Evolutionary conservation across 2,329 filamentous ascomycete genomes (phyloP), one percentile per base, ranked within the genome.

Genomic region (Botrytis elliptica): DNA sequence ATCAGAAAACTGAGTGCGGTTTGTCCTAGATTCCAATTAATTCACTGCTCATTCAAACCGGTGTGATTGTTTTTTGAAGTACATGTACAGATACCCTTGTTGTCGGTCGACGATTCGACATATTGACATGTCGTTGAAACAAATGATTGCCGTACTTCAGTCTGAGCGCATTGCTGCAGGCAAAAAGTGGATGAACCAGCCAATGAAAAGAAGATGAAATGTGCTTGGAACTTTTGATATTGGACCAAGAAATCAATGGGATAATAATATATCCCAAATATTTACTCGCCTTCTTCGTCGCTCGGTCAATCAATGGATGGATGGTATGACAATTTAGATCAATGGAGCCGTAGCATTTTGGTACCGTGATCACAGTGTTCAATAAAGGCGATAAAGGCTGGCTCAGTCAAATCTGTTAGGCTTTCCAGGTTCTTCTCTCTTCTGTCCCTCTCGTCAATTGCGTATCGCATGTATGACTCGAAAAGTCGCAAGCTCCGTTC

Each of bases 51-150:
- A 25, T 66, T 66, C 44, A 25, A 33, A 55, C 33, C 29, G 22
- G 33, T 67, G 44, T 49, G 64, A 67, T 52, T 10, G 7, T 25
- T 67, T 36, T 52, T n/a, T 16, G 7, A 38, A 67, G 64, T 38
- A 66, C 64, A 65, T 52, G 25, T 67, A 44, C 38, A n/a, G 52
- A 67, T 66, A 66, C 33, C 42, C 63, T 66, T 49, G 42, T 62
- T 38, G 36, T 40, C 36, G 36, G 36, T 62, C 38, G 59, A 62
- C 59, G 38, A 40, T 62, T 40, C 59, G 36, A 40, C 12, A 62
- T 25, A 16, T 20, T 62, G n/a, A 14, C 22, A 49, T 66, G 29
- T 67, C 12, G 22, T 52, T 67, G 64, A 67, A 67, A 67, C 64
- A 52, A 67, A 67, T 52, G 4, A 36, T n/a, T 67, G 22, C 64